Conservation (phyloP, 2,329 filamentous ascomycete species). For the Tolypocladium inflatum region DNA sequence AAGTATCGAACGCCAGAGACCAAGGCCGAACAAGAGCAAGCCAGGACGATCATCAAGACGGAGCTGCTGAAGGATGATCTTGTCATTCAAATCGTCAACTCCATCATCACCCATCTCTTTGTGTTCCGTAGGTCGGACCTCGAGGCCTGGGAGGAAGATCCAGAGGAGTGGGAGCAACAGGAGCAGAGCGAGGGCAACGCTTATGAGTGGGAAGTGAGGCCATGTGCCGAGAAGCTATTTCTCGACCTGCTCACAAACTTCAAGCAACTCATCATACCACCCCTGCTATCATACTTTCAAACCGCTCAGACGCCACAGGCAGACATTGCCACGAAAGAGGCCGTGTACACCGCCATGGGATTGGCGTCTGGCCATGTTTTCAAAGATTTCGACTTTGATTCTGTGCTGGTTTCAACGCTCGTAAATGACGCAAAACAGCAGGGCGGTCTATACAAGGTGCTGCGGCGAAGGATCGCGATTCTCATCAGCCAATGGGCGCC, state of each 20-base stretch:
- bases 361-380: slow-evolving; percentile 71
- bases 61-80: slow-evolving; percentile 69
- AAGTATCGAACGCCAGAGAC: slow-evolving; percentile 68
- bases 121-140: slow-evolving; percentile 79
- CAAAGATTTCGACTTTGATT: slow-evolving; percentile 70
- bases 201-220: slow-evolving; percentile 86
- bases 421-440: slow-evolving; percentile 65
- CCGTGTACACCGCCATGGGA: slow-evolving; percentile 88
- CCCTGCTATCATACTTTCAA: slow-evolving; percentile 74
- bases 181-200: slow-evolving; percentile 78
- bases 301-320: slow-evolving; percentile 56
- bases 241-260: slow-evolving; percentile 84
- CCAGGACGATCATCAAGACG: slow-evolving; percentile 59
- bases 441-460: slow-evolving; percentile 60
- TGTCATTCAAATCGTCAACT: slow-evolving; percentile 71
- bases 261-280: slow-evolving; percentile 70
- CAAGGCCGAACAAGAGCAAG: slow-evolving; percentile 65
- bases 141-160: slow-evolving; percentile 86
- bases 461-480: slow-evolving; percentile 81
- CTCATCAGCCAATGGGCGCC: slow-evolving; percentile 84
- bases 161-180: slow-evolving; percentile 88
- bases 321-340: slow-evolving; percentile 81
- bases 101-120: slow-evolving; percentile 80
- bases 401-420: slow-evolving; percentile 65
- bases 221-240: slow-evolving; percentile 90